Base-by-base conservation (phyloP, 2,329 filamentous ascomycete genomes). In the Pseudocercospora crystallina region DNA sequence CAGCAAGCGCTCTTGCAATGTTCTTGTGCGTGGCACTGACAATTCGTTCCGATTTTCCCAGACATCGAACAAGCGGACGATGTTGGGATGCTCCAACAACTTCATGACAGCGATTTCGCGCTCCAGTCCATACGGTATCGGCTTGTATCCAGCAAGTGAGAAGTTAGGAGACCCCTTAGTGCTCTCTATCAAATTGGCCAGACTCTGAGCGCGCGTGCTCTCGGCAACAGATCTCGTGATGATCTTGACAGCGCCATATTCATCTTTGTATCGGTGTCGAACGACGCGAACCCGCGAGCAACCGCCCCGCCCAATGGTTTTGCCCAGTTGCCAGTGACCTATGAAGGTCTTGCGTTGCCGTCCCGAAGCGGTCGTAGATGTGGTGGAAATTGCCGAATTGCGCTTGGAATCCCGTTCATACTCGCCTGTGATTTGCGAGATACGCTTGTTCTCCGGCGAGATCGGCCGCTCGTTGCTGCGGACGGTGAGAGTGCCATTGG, bases 31-130 rank as follows among this genome's bases (percentile, higher is more conserved):
- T n/a, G 4, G 32, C 5, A 66, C 88, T 75, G 77, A 96, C 89
- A 99, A 85, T 71, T 99, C 91, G 49, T 90, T 88, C 15, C 89
- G 82, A 67, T 96, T 97, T 73, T 99, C 94, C 92, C 92, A 99
- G 29, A 99, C 92, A 72, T 99, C 94, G 67, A 92, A 94, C 8
- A 99, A 75, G 60, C 88, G 89, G 70, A 96, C 91, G 63, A 97
- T 92, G 68, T 97, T 94, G 5, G 87, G 89, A 71, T 99, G 94
- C 64, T 96, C 86, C 54, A 97, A 89, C 51, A 97, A 80, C 73
- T 96, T 97, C 81, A 99, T 90, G 62, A 99, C 95, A 30, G 92
- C 90, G 35, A 99, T 91, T 68, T 99, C 94, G 47, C 94, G 82
- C 72, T 97, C 92, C 54, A 99, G 87, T 1, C 90, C 88, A 63